A percentile compares a stretch with the other conserved stretches of the same genome.
These are phyloP conservation scores for Moesziomyces aphidis DNA, from an alignment of 1,284 basidiomycete genomes.

Conservation along the genomic window DNA sequence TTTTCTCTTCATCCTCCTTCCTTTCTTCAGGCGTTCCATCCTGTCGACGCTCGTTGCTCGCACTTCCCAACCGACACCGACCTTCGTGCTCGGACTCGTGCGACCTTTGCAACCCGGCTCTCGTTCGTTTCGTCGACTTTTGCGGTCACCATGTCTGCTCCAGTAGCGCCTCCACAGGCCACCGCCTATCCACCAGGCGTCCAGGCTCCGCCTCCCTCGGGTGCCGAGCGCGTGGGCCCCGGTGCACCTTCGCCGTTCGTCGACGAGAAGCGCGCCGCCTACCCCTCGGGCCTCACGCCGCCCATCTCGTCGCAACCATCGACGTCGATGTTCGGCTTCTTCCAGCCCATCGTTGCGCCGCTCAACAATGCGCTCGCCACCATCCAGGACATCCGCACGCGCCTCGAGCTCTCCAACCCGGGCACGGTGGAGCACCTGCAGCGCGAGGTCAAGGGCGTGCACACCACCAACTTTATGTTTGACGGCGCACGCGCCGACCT, in stretches of 20 bases:
- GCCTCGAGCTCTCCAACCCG: conserved; percentile 61
- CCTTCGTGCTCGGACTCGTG: background rate
- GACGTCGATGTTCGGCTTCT: conserved; percentile 49
- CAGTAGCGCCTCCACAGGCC: conserved; percentile 41
- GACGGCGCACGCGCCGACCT: conserved; percentile 97
- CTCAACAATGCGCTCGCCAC: conserved; percentile 34
- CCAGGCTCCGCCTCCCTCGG: conserved; percentile 41
- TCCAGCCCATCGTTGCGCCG: conserved; percentile 57
- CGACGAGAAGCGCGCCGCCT: conserved; percentile 45
- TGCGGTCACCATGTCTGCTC: conserved; percentile 28
- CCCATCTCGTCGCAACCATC: conserved; percentile 41
- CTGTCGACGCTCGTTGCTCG: background rate
- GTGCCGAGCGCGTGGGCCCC: conserved; percentile 40
- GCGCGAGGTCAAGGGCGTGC: conserved; percentile 74
- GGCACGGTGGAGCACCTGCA: conserved; percentile 65
- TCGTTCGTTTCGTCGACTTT: background rate
- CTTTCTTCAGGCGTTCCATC: background rate
- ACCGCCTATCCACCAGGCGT: conserved; percentile 43
- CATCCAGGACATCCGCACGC: conserved; percentile 53
- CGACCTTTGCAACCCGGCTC: background rate
- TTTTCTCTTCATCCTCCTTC: background rate
- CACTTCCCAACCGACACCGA: too few relatives aligned
- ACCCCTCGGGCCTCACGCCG: conserved; percentile 41
- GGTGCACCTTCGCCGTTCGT: conserved; percentile 37
- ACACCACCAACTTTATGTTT: conserved; percentile 93